phyloP scores from a whole-genome alignment of 75 land plant genomes.

The Pseudotsuga menziesii region DNA sequence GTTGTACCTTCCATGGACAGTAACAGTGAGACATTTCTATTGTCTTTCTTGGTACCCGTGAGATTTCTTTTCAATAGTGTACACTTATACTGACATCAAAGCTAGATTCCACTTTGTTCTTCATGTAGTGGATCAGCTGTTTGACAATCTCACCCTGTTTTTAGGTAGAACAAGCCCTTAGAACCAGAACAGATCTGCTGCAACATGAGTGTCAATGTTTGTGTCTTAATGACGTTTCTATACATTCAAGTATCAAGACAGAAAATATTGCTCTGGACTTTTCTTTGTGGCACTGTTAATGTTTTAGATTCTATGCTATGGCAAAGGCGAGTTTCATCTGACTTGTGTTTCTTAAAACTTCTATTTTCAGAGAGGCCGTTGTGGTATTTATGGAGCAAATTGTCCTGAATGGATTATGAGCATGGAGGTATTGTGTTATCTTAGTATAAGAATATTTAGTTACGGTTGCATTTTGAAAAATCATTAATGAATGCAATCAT shows the following conservation, averaged over 20 bases:
- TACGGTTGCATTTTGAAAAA: no score
- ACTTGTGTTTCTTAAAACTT: not conserved
- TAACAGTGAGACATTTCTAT: no score
- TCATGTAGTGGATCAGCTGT: not conserved
- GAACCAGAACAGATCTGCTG: not conserved
- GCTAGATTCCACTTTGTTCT: not conserved
- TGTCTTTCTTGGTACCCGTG: no score
- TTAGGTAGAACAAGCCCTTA: not conserved
- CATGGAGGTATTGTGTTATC: conserved; percentile 68
- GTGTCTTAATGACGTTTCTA: not conserved
- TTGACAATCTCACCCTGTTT: not conserved
- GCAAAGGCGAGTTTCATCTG: not conserved
- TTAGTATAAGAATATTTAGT: not conserved
- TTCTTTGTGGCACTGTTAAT: not conserved
- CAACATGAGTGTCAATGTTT: not conserved
- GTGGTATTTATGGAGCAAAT: conserved; percentile 96
- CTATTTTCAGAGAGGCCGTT: conserved; percentile 60
- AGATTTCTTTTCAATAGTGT: no score
- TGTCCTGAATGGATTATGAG: conserved; percentile 91
- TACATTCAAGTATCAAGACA: not conserved
- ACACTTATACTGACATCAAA: no score
- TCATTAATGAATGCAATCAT: no score
- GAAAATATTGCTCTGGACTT: not conserved
- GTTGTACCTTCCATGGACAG: no score
- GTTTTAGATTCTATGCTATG: not conserved